Conservation (phyloP, 1,139 yeast genomes). For the Candida pseudoviswanathii region DNA sequence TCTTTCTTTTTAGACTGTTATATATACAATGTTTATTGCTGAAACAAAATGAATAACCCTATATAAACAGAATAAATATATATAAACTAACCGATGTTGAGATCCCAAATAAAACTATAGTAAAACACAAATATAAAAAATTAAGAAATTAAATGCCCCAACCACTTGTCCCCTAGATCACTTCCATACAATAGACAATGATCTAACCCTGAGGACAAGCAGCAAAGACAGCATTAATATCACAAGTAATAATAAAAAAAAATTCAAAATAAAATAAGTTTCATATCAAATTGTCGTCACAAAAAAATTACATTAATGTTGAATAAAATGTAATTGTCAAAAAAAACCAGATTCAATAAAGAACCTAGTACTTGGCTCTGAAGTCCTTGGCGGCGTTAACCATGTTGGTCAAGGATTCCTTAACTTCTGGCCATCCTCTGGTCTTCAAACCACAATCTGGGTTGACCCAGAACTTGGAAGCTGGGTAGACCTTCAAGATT, state of each 20-base stretch:
- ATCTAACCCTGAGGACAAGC: not conserved
- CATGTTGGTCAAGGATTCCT: slow-evolving; percentile 90
- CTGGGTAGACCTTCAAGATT: slow-evolving; percentile 95
- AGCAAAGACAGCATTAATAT: not conserved
- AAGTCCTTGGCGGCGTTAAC: slow-evolving; percentile 97
- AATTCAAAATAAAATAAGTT: slow-evolving; percentile 18
- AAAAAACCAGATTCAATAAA: not conserved
- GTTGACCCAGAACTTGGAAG: slow-evolving; percentile 98
- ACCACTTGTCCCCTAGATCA: not conserved
- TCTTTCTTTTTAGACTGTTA: not conserved
- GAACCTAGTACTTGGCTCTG: slow-evolving; percentile 60
- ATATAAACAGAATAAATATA: slow-evolving; percentile 11
- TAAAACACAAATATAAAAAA: slow-evolving; percentile 20
- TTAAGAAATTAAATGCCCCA: slow-evolving; percentile 4
- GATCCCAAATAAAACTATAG: slow-evolving; percentile 39
- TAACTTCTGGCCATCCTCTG: slow-evolving; percentile 92
- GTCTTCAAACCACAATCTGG: slow-evolving; percentile 99
- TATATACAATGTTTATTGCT: slow-evolving; percentile 6
- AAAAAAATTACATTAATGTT: slow-evolving; percentile 60
- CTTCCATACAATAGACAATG: not conserved
- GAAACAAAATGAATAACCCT: not conserved
- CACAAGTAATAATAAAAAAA: slow-evolving; percentile 15
- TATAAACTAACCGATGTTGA: slow-evolving; percentile 50
- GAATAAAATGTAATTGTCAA: slow-evolving; percentile 55
- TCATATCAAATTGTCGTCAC: slow-evolving; percentile 21